Conservation (phyloP, 495 filamentous ascomycete species). For the Penicillium longicatenatum region DNA sequence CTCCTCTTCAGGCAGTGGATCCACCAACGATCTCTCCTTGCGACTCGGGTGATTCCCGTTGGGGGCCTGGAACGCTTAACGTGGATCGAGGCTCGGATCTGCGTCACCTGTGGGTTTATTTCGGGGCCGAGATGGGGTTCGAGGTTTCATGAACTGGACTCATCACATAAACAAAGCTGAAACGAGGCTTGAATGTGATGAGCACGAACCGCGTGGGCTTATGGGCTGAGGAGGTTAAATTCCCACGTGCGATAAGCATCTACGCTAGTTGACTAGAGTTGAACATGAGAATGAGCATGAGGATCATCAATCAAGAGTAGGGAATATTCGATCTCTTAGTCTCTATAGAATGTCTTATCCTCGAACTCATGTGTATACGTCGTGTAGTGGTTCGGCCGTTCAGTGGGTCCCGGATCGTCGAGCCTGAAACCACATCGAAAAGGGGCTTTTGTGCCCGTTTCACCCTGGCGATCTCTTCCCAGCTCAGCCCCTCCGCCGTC, state of each 20-base stretch:
- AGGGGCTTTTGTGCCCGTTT: conserved; percentile 22
- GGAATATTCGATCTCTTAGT: too few relatives aligned
- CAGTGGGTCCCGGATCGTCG: conserved; percentile 22
- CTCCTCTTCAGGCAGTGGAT: neutral
- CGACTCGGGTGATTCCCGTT: neutral
- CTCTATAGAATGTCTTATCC: too few relatives aligned
- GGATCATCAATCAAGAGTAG: too few relatives aligned
- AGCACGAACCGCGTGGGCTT: neutral
- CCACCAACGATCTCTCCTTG: neutral
- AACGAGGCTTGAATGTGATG: neutral
- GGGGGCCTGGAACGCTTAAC: neutral
- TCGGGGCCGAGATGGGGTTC: neutral
- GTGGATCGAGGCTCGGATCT: conserved; percentile 2
- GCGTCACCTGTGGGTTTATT: neutral
- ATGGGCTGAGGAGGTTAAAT: neutral
- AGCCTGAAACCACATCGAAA: conserved; percentile 22
- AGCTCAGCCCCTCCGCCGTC: conserved; percentile 20
- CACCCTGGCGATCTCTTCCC: conserved; percentile 34
- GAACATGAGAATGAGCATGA: too few relatives aligned
- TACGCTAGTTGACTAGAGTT: too few relatives aligned
- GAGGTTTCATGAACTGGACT: neutral
- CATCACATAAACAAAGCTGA: neutral
- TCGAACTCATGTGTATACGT: too few relatives aligned
- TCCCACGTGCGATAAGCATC: too few relatives aligned
- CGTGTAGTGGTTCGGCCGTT: conserved; percentile 28